Evolutionary conservation across 2,329 filamentous ascomycete species (phyloP).

Genomic region (Colletotrichum tamarilloi): DNA sequence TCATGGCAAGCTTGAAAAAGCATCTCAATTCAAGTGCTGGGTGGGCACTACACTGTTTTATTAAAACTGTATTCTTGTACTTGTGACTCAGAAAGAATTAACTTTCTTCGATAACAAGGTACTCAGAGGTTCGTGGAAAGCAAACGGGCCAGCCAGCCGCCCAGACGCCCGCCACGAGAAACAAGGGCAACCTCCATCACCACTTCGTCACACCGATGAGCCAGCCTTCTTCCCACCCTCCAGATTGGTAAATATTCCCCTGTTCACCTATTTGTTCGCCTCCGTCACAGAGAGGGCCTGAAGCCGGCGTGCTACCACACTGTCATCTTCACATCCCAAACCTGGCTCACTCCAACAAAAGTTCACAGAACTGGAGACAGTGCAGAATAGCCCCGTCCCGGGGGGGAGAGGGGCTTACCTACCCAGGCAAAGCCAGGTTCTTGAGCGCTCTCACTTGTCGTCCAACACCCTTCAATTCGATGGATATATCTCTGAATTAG

Average conservation of each 20-base stretch:
- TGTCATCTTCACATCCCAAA: background rate
- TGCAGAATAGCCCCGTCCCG: background rate
- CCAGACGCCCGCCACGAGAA: background rate
- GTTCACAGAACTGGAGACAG: background rate
- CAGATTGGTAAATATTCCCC: background rate
- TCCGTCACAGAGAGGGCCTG: background rate
- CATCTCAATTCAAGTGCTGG: no score
- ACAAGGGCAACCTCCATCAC: constrained; percentile 15
- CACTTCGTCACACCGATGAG: constrained; percentile 26
- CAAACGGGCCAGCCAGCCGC: constrained; percentile 11
- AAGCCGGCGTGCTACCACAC: constrained; percentile 9
- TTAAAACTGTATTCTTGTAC: no score
- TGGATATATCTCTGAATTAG: background rate
- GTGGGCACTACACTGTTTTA: no score
- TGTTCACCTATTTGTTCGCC: background rate
- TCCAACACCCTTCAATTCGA: background rate
- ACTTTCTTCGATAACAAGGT: no score
- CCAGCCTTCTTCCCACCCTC: background rate
- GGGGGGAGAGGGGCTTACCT: no score
- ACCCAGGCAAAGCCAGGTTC: background rate
- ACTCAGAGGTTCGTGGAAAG: background rate
- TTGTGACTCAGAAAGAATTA: no score
- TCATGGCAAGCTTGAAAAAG: no score
- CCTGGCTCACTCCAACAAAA: background rate
- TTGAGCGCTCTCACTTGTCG: no score